These are phyloP conservation scores for Apiospora rasikravindrae DNA, from an alignment of 2,329 filamentous ascomycete genomes.

Conservation along the genomic window DNA sequence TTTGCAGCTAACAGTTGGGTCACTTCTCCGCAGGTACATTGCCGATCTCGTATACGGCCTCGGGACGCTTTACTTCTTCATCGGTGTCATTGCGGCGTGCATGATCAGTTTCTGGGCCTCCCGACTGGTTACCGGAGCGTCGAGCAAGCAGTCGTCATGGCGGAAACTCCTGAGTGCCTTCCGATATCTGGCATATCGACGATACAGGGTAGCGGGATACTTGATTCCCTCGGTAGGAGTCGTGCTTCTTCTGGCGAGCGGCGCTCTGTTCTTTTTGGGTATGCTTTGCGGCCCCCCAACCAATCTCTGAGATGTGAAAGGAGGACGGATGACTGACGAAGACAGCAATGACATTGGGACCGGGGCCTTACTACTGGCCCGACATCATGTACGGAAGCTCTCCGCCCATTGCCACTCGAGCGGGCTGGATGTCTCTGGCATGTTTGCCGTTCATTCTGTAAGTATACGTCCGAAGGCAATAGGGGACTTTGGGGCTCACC, in stretches of 20 bases:
- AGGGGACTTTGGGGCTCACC: neutral
- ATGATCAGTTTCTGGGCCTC: constrained; percentile 43
- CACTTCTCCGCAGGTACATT: constrained; percentile 49
- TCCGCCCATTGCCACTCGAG: constrained; percentile 57
- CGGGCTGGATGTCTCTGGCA: constrained; percentile 58
- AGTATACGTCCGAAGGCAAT: constrained; percentile 23
- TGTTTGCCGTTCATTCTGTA: constrained; percentile 56
- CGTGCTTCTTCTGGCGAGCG: constrained; percentile 44
- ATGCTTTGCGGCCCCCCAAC: constrained; percentile 23
- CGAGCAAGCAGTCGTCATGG: constrained; percentile 38
- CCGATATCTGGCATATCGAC: constrained; percentile 49
- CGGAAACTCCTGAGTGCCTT: constrained; percentile 40
- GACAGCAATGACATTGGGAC: constrained; percentile 52
- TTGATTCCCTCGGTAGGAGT: constrained; percentile 52
- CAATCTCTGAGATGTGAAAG: constrained; percentile 15
- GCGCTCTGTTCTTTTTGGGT: constrained; percentile 53
- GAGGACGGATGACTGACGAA: constrained; percentile 22
- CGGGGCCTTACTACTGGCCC: constrained; percentile 62
- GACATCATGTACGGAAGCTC: constrained; percentile 54
- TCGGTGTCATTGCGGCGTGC: constrained; percentile 54
- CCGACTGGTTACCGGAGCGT: constrained; percentile 35
- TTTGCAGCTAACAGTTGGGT: neutral
- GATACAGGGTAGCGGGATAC: constrained; percentile 42
- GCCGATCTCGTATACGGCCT: constrained; percentile 59
- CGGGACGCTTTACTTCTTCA: constrained; percentile 58